Evolutionary conservation across 208 protist species (phyloP).

Genomic region (Wallacemonas sp.): DNA sequence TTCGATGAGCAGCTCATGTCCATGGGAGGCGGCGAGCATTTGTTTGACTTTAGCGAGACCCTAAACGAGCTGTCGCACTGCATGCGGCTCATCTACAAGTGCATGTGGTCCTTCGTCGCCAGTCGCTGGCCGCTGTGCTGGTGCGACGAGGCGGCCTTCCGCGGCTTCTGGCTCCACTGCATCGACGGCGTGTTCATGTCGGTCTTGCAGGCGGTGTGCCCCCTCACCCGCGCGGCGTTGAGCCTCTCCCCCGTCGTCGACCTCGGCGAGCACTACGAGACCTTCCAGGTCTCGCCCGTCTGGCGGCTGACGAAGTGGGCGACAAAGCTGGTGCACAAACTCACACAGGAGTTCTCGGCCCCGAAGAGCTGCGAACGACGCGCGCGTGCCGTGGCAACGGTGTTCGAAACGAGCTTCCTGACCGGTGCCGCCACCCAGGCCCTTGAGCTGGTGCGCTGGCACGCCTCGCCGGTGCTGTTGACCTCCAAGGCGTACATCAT

Average conservation of each 20-base stretch:
- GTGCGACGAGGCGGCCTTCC: constrained; percentile 50
- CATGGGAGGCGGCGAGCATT: constrained; percentile 10
- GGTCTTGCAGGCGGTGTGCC: constrained; percentile 31
- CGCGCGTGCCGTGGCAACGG: constrained; percentile 43
- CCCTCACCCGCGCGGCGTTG: constrained; percentile 37
- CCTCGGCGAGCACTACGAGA: constrained; percentile 55
- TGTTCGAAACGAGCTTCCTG: constrained; percentile 48
- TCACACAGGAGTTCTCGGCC: constrained; percentile 55
- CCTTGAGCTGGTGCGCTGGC: constrained; percentile 76
- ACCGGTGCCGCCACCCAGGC: constrained; percentile 34
- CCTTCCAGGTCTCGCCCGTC: constrained; percentile 53
- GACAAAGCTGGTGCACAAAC: constrained; percentile 38
- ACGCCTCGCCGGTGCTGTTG: constrained; percentile 42
- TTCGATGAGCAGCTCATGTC: constrained; percentile 11
- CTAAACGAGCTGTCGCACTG: constrained; percentile 59
- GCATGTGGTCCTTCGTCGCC: constrained; percentile 46
- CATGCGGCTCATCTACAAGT: constrained; percentile 74
- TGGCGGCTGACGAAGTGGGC: constrained; percentile 74
- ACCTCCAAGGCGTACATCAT: constrained; percentile 89
- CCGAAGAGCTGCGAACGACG: constrained; percentile 67
- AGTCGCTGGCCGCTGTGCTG: constrained; percentile 62
- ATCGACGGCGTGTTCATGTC: constrained; percentile 32
- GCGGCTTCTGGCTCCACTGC: constrained; percentile 46
- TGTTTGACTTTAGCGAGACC: constrained; percentile 31
- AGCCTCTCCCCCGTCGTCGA: constrained; percentile 24